Base-by-base conservation (phyloP, 306 rosid species). In the Vigna unguiculata region DNA sequence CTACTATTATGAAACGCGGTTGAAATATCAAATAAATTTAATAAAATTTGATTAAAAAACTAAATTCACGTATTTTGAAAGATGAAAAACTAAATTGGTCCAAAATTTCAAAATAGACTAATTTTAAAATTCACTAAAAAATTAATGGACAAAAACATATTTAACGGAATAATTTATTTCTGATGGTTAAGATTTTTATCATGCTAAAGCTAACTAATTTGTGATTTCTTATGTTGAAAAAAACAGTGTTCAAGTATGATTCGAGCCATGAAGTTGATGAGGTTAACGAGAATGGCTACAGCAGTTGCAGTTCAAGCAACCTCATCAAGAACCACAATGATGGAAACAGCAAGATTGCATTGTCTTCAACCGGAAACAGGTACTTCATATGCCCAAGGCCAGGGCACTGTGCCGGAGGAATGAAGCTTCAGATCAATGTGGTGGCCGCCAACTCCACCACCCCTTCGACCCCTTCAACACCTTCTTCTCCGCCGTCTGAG, bases 191-290 rank as follows among this genome's bases (percentile, higher is more conserved):
- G 48, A 43, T 11, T 43, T 43, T 43, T 5, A 43, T 43, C 15
- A 43, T 43, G 48, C 14, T 11, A 12, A 43, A 43, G 48, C 48
- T 43, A 52, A 80, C 76, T 38, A 64, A 62, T 12, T 51, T 66
- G 5, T 61, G 1, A 19, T 2, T 24, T 17, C 1, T 16, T 19
- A 10, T 48, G 30, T 4, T 71, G 14, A 14, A 58, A 9, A 36
- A 63, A 72, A 41, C 76, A 93, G 98, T 87, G 82, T 93, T 93
- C 86, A 84, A 28, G 6, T 93, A 89, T 30, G 83, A 0, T 7
- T 2, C 60, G 0, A 49, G 0, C 80, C 97, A 93, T 64, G 2
- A 6, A 46, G 83, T 93, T 57, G 85, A 81, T 61, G 78, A 7
- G 32, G 93, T 93, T 41, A 52, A 4, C 30, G 14, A 71, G 66